phyloP scores from a whole-genome alignment of 2,329 filamentous ascomycete species.

The Penicillium capsulatum region DNA sequence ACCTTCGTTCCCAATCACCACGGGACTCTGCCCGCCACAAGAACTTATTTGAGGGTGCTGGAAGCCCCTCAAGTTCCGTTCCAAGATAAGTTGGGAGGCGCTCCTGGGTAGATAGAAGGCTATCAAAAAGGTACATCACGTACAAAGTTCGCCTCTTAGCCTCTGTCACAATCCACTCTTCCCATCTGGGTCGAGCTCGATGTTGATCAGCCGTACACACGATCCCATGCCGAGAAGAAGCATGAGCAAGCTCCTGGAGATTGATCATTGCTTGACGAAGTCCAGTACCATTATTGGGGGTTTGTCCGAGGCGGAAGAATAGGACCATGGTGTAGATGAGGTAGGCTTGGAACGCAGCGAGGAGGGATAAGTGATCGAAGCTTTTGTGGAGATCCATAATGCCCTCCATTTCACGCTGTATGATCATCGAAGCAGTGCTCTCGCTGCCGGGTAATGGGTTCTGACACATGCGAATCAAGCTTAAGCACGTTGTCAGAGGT shows the following conservation, averaged over 20 bases:
- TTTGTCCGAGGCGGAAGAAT: conserved; percentile 39
- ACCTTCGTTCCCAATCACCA: conserved; percentile 43
- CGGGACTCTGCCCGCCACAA: conserved; percentile 44
- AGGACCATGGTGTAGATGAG: conserved; percentile 49
- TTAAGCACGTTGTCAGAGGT: conserved; percentile 43
- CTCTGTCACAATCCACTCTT: conserved; percentile 51
- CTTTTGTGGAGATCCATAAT: conserved; percentile 27
- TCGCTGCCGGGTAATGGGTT: conserved; percentile 34
- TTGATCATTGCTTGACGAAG: conserved; percentile 47
- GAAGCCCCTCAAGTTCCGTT: conserved; percentile 47
- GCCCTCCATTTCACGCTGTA: conserved; percentile 45
- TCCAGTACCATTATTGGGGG: conserved; percentile 22
- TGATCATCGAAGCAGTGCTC: conserved; percentile 28
- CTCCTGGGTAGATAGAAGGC: conserved; percentile 45
- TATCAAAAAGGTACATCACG: conserved; percentile 54
- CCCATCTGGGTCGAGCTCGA: conserved; percentile 45
- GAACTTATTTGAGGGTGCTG: conserved; percentile 39
- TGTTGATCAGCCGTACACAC: conserved; percentile 43
- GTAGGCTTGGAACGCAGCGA: conserved; percentile 50
- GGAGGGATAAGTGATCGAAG: conserved; percentile 27
- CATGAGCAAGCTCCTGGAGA: conserved; percentile 48
- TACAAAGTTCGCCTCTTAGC: conserved; percentile 51
- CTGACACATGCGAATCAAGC: conserved; percentile 41
- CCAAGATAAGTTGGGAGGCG: conserved; percentile 48
- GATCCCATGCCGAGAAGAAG: conserved; percentile 39